These are phyloP conservation scores for Hanseniaspora pseudoguilliermondii DNA, from an alignment of 805 yeast genomes.

Conservation along the genomic window DNA sequence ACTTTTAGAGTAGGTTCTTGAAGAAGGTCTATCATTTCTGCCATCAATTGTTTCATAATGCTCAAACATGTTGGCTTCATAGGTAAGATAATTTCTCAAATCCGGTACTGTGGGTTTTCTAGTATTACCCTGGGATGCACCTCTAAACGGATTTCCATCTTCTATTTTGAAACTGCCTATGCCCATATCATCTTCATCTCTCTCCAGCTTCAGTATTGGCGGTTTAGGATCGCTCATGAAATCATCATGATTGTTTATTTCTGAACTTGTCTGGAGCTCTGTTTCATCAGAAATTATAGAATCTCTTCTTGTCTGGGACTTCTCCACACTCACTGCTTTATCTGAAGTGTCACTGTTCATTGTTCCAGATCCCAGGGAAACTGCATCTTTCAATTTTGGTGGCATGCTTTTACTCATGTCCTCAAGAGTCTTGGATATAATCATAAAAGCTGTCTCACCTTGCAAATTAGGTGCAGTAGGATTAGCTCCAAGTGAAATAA, in stretches of 20 bases:
- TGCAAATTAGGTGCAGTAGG: slow-evolving; percentile 23
- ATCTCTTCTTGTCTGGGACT: background rate
- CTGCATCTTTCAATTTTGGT: background rate
- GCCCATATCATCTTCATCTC: background rate
- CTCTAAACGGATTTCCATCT: background rate
- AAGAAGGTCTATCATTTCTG: background rate
- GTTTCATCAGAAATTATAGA: background rate
- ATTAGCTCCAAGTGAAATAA: slow-evolving; percentile 25
- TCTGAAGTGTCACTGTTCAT: background rate
- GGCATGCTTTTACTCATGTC: background rate
- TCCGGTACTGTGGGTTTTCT: background rate
- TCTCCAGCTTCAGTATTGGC: slow-evolving; percentile 9
- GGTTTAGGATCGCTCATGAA: background rate
- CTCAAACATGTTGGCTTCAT: background rate
- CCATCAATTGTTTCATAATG: background rate
- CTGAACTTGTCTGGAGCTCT: background rate
- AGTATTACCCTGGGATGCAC: background rate
- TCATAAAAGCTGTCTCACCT: slow-evolving; percentile 24
- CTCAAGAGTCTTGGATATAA: slow-evolving; percentile 19
- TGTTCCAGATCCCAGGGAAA: background rate
- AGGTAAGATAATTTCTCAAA: background rate
- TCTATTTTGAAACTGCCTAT: background rate
- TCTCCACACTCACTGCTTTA: background rate
- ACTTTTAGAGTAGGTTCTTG: background rate
- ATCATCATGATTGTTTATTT: background rate